Evolutionary conservation across 2,329 filamentous ascomycete genomes (phyloP).

Genomic region (Fusarium falciforme): DNA sequence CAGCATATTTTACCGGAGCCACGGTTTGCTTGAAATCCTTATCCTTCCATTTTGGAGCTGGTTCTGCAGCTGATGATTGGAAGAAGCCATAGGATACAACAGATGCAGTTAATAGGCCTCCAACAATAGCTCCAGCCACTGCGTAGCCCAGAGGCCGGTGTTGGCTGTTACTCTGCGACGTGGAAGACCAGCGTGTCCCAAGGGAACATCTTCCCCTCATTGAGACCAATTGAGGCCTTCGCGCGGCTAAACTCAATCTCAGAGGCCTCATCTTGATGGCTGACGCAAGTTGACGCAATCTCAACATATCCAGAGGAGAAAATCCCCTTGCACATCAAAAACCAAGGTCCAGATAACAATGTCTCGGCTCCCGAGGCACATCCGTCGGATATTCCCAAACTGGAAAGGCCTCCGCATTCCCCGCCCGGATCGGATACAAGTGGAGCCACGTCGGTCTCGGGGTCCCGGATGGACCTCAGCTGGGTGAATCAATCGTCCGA

Average conservation of each 20-base stretch:
- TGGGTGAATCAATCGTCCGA: not conserved
- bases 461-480: not conserved
- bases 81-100: not conserved
- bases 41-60: slow-evolving; percentile 24
- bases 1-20: slow-evolving; percentile 32
- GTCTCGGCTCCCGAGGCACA: not conserved
- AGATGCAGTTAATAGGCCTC: not conserved
- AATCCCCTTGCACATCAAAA: not conserved
- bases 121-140: not conserved
- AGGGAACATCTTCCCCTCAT: not conserved
- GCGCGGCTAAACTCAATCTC: not conserved
- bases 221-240: not conserved
- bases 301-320: not conserved
- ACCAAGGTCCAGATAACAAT: not conserved
- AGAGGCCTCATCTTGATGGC: not conserved
- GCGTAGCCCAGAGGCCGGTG: not conserved
- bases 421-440: not conserved
- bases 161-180: not conserved
- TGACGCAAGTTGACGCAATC: not conserved
- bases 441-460: not conserved
- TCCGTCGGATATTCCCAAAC: not conserved
- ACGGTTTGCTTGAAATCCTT: not conserved
- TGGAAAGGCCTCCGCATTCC: not conserved
- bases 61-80: not conserved
- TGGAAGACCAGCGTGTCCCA: not conserved